Conservation (phyloP, 305 asterid genomes). For the Rubia tinctorum region DNA sequence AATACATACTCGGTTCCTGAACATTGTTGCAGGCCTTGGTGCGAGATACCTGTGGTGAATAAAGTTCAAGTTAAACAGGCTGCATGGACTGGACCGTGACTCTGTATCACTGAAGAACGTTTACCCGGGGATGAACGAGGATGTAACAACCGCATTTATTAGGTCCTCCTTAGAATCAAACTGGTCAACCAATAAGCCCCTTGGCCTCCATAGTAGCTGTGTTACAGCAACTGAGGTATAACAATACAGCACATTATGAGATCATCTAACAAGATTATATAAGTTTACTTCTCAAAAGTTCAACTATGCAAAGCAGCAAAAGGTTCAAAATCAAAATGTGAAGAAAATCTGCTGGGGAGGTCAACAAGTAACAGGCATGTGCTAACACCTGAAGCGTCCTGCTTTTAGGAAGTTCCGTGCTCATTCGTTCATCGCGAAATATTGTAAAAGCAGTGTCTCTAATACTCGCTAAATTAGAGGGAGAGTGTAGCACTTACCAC, state of each 20-base stretch:
- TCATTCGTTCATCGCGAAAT: background rate
- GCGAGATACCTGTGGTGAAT: constrained; percentile 73
- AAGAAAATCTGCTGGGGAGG: background rate
- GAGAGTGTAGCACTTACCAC: constrained; percentile 48
- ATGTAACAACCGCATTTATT: constrained; percentile 85
- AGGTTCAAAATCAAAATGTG: background rate
- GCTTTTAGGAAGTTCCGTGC: background rate
- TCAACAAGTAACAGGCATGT: background rate
- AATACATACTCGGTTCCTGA: constrained; percentile 75
- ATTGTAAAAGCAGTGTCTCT: background rate
- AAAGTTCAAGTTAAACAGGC: constrained; percentile 20
- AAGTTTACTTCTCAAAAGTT: background rate
- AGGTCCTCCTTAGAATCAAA: constrained; percentile 94
- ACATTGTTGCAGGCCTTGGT: constrained; percentile 90
- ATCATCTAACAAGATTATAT: background rate
- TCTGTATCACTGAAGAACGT: constrained; percentile 10
- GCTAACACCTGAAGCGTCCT: background rate
- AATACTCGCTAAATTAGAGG: background rate
- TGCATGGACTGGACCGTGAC: constrained; percentile 9
- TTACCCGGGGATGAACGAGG: constrained; percentile 97
- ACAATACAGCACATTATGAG: constrained; percentile 5
- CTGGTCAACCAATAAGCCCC: constrained; percentile 86
- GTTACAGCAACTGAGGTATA: constrained; percentile 80
- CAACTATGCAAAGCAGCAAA: background rate
- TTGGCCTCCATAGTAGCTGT: constrained; percentile 92